These are phyloP conservation scores for Puccinia polysora DNA, from an alignment of 1,284 basidiomycete species.

Conservation along the genomic window DNA sequence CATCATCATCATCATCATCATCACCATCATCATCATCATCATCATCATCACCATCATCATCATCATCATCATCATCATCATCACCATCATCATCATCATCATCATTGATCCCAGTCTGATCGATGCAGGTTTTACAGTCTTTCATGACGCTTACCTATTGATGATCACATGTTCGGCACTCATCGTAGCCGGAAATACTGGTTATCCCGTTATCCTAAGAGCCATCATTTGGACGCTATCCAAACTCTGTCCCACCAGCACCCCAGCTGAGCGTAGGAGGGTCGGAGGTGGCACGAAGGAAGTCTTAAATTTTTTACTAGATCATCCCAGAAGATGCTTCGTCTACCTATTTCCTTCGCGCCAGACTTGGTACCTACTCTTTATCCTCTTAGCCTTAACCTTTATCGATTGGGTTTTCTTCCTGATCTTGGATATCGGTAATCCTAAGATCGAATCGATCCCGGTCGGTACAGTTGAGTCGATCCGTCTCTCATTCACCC, in stretches of 20 bases:
- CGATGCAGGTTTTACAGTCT: slow-evolving; percentile 40
- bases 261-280: background rate
- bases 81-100: too few species aligned
- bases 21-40: too few species aligned
- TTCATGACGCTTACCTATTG: slow-evolving; percentile 73
- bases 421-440: slow-evolving; percentile 80
- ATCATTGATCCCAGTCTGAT: slow-evolving; percentile 13
- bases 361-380: slow-evolving; percentile 86
- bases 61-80: too few species aligned
- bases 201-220: slow-evolving; percentile 51
- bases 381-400: slow-evolving; percentile 66
- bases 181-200: slow-evolving; percentile 31
- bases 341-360: slow-evolving; percentile 84
- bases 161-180: slow-evolving; percentile 52
- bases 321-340: slow-evolving; percentile 91
- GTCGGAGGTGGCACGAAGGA: slow-evolving; percentile 58
- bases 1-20: too few species aligned
- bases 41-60: too few species aligned
- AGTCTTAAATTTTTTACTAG: slow-evolving; percentile 83
- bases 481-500: slow-evolving; percentile 52
- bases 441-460: slow-evolving; percentile 65
- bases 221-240: slow-evolving; percentile 63
- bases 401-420: slow-evolving; percentile 84
- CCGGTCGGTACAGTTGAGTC: slow-evolving; percentile 59
- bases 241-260: slow-evolving; percentile 63